Base-by-base conservation (phyloP, 2,329 filamentous ascomycete genomes). In the Emmonsia crescens region DNA sequence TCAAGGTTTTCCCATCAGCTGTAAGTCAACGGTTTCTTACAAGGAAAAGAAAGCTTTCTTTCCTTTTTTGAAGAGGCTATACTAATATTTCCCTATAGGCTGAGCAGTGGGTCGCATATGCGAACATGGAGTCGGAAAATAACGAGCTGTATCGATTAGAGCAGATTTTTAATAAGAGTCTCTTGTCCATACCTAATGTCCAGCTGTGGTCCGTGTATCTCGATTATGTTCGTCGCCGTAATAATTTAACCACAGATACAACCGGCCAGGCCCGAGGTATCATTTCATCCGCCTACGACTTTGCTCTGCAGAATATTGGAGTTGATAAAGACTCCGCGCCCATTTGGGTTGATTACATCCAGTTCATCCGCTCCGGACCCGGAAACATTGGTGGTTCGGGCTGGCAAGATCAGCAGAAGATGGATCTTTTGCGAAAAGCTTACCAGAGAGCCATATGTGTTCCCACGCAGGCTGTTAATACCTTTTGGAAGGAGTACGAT, bases 401-500 rank as follows among this genome's bases (percentile, higher is more conserved):
- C 62, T 99, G 94, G 95, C 92, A 97, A 75, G 94, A 97, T 71
- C 89, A 93, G 76, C 94, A 97, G 72, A 99, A 99, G 80, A 96
- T 96, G 88, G 94, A 99, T 69, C 81, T 89, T 67, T 77, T 99
- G 59, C 87, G 94, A 63, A 96, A 95, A 73, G 89, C 90, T 0
- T 99, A 96, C 73, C 92, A 96, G 69, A 88, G 88, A 60, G 93
- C 93, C 16, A 89, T 96, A 62, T 87, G 85, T 66, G 85, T 96
- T 46, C 95, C 95, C 4, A 96, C 91, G 65, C 85, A 87, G 60
- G 88, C 88, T 38, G 85, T 96, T 57, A 89, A 93, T 70, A 83
- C 83, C 59, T 78, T 99, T 16, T 99, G 94, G 95, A 96, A 95
- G 73, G 93, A 99, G 71, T 99, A 99, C 71, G 92, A 97, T 73